phyloP scores from a whole-genome alignment of 2,329 filamentous ascomycete species.

The Hysterium pulicare region DNA sequence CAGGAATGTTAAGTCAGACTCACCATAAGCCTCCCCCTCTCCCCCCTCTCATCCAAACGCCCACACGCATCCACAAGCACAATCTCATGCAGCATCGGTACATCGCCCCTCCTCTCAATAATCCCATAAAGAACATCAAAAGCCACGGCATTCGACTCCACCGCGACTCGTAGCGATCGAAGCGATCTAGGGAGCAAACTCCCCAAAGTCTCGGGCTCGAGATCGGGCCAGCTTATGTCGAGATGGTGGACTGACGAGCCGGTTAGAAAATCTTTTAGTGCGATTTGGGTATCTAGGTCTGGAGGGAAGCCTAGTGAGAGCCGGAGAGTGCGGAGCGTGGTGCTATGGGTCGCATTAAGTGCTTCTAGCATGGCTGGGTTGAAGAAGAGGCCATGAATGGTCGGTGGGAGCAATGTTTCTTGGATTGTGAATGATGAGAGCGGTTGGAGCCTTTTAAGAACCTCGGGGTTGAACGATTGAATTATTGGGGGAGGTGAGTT shows the following conservation, averaged over 20 bases:
- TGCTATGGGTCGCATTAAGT: constrained; percentile 12
- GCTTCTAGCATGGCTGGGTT: constrained; percentile 17
- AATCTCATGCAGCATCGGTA: neutral
- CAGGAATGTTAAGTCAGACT: neutral
- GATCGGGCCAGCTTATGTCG: constrained; percentile 25
- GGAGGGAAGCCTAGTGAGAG: neutral
- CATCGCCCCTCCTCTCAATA: neutral
- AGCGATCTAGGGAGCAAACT: neutral
- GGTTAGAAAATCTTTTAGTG: neutral
- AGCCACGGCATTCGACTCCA: neutral
- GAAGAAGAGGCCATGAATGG: constrained; percentile 16
- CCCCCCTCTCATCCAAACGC: neutral
- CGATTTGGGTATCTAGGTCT: neutral
- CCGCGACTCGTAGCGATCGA: neutral
- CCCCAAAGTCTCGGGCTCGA: constrained; percentile 15
- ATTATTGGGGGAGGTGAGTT: constrained; percentile 10
- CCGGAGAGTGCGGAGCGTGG: constrained; percentile 5
- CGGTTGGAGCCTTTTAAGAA: constrained; percentile 14
- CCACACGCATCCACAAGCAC: neutral
- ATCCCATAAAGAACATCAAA: constrained; percentile 1
- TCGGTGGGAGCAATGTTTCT: constrained; percentile 9
- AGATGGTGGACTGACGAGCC: constrained; percentile 6
- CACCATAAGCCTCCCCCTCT: neutral
- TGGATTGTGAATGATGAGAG: constrained; percentile 18
- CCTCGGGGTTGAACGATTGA: constrained; percentile 15